These are phyloP conservation scores for Luvunga scandens DNA, from an alignment of 345 rosid species.

Conservation along the genomic window DNA sequence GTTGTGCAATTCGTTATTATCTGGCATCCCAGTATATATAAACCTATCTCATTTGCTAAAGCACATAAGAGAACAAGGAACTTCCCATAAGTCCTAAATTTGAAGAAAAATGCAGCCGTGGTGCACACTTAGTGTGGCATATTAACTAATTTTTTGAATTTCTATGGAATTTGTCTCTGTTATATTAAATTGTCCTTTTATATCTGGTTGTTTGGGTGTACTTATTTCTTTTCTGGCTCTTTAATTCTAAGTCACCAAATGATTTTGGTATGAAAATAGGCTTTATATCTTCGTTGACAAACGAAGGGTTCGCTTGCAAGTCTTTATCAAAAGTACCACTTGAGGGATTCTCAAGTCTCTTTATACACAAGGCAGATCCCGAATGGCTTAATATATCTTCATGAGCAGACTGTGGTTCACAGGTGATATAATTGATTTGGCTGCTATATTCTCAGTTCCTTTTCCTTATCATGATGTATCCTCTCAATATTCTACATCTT, in stretches of 20 bases:
- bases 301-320: slow-evolving; percentile 68
- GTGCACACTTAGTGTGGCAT: background rate
- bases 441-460: background rate
- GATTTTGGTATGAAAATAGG: slow-evolving; percentile 62
- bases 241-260: background rate
- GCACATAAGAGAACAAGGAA: background rate
- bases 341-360: slow-evolving; percentile 68
- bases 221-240: background rate
- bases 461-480: background rate
- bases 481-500: background rate
- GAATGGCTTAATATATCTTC: slow-evolving; percentile 78
- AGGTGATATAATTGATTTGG: slow-evolving; percentile 31
- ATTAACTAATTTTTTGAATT: background rate
- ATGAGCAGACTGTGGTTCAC: slow-evolving; percentile 66
- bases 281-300: slow-evolving; percentile 81
- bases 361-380: slow-evolving; percentile 79
- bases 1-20: too few species aligned
- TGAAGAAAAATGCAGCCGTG: background rate
- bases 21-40: too few species aligned
- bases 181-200: background rate
- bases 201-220: too few species aligned
- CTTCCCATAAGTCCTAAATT: background rate
- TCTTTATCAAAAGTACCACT: slow-evolving; percentile 56
- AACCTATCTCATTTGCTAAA: background rate
- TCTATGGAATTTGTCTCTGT: background rate